These are phyloP conservation scores for Colletotrichum sp. DNA, from an alignment of 2,329 filamentous ascomycete genomes.

Conservation along the genomic window DNA sequence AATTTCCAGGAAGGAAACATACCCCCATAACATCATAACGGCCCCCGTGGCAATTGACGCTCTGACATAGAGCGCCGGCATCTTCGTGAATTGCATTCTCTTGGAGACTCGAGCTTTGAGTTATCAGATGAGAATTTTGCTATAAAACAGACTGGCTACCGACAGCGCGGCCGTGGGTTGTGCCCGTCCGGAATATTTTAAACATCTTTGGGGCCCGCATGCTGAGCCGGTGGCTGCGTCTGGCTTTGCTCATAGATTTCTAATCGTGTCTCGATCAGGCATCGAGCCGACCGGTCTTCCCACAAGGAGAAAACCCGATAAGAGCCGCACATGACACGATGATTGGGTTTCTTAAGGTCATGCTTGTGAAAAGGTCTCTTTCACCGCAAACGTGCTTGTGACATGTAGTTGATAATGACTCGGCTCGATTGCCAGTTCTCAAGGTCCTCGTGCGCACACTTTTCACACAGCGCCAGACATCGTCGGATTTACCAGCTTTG, in stretches of 20 bases:
- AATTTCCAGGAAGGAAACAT: background rate
- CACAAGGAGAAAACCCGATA: background rate
- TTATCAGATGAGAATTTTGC: background rate
- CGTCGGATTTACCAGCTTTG: background rate
- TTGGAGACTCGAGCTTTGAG: background rate
- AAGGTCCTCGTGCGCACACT: background rate
- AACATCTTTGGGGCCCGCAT: background rate
- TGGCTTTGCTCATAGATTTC: background rate
- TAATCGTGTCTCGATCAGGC: background rate
- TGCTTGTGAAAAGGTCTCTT: background rate
- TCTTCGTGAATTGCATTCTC: background rate
- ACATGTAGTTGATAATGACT: background rate
- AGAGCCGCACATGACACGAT: background rate
- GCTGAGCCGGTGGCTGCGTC: background rate
- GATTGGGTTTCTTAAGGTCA: background rate
- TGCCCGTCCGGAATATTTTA: background rate
- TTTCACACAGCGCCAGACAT: background rate
- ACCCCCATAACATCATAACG: background rate
- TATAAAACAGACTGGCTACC: background rate
- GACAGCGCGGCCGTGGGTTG: background rate
- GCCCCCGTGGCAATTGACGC: background rate
- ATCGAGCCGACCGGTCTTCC: background rate
- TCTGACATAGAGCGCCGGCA: background rate
- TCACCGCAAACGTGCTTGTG: background rate
- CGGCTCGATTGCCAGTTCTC: background rate